Evolutionary conservation across 306 rosid genomes (phyloP).

Genomic region (Medicago truncatula): DNA sequence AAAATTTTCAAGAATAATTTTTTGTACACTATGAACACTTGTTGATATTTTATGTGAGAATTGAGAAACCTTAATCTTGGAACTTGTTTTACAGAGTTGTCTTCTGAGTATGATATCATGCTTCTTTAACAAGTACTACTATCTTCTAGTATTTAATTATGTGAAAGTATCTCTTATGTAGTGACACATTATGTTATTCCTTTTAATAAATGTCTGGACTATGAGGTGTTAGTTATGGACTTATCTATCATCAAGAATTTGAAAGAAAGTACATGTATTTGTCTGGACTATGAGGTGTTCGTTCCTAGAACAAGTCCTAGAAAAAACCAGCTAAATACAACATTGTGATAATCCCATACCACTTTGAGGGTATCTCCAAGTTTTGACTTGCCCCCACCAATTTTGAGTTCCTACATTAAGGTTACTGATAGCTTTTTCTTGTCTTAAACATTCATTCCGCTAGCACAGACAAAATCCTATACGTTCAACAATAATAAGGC

Average conservation of each 20-base stretch:
- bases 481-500: background rate
- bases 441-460: background rate
- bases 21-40: background rate
- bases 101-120: background rate
- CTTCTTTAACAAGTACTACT: background rate
- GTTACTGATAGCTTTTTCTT: background rate
- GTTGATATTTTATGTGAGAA: background rate
- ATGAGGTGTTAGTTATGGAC: background rate
- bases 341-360: background rate
- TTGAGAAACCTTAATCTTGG: background rate
- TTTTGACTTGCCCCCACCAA: background rate
- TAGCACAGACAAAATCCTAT: background rate
- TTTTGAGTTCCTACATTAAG: background rate
- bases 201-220: background rate
- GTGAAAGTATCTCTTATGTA: background rate
- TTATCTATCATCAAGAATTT: background rate
- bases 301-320: background rate
- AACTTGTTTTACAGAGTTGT: background rate
- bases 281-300: too few species aligned
- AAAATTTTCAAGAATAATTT: background rate
- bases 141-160: background rate
- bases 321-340: background rate
- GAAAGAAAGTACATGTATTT: too few species aligned
- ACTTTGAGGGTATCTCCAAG: background rate
- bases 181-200: background rate